These are phyloP conservation scores for Sungouiella blattae DNA, from an alignment of 805 yeast genomes.

Conservation along the genomic window DNA sequence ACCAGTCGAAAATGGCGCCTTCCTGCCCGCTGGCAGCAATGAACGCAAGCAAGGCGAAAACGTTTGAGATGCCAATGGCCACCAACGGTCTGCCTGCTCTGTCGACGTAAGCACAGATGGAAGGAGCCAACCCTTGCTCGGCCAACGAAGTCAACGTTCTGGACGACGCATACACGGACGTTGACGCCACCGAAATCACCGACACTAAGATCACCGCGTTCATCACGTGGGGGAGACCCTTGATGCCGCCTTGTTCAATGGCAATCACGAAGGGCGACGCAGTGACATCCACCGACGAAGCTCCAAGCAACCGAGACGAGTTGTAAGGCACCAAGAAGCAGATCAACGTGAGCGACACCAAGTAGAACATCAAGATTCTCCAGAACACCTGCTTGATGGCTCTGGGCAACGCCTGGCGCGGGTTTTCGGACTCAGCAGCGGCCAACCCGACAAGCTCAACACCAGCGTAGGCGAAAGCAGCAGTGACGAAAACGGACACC, in stretches of 20 bases:
- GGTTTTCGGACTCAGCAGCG: conserved; percentile 73
- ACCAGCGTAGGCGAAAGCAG: conserved; percentile 76
- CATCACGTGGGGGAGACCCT: conserved; percentile 60
- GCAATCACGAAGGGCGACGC: conserved; percentile 83
- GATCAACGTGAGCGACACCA: conserved; percentile 48
- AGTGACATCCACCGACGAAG: conserved; percentile 50
- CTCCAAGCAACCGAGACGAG: conserved; percentile 41
- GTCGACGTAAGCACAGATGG: conserved; percentile 63
- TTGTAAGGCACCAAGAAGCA: conserved; percentile 73
- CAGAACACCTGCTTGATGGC: conserved; percentile 83
- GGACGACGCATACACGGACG: conserved; percentile 63
- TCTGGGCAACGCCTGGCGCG: conserved; percentile 61
- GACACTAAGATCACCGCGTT: conserved; percentile 68
- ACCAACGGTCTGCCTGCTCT: conserved; percentile 74
- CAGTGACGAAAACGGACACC: conserved; percentile 68
- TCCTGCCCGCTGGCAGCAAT: conserved; percentile 58
- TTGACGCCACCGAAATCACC: conserved; percentile 68
- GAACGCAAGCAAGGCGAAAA: conserved; percentile 57
- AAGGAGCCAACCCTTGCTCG: conserved; percentile 62
- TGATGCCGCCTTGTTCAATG: conserved; percentile 57
- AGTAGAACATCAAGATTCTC: conserved; percentile 72
- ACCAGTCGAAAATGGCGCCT: conserved; percentile 65
- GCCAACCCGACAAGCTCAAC: conserved; percentile 72
- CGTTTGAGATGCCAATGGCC: conserved; percentile 54
- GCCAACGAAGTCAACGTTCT: conserved; percentile 62